Evolutionary conservation across 176 grass and related monocot species (phyloP).

Genomic region (Chloris gayana): DNA sequence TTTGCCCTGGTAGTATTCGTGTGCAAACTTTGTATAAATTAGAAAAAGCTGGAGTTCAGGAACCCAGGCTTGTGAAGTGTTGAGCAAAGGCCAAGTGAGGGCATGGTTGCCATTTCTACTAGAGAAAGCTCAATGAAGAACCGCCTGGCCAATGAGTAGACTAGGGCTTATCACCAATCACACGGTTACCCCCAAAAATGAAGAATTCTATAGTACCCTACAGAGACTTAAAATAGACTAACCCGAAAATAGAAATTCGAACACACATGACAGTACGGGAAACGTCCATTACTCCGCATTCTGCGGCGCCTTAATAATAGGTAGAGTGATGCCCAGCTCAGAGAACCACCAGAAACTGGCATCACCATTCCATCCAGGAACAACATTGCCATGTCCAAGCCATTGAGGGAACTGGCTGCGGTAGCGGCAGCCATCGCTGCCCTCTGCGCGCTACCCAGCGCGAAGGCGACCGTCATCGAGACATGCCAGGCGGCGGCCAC

Average conservation of each 20-base stretch:
- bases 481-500: conserved; percentile 25
- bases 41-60: too few relatives aligned
- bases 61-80: too few relatives aligned
- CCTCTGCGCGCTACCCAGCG: neutral
- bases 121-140: too few relatives aligned
- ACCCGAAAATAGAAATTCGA: conserved; percentile 22
- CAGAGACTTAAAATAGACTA: conserved; percentile 3
- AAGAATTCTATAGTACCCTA: too few relatives aligned
- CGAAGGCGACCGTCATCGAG: neutral
- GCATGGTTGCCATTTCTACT: too few relatives aligned
- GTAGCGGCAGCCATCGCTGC: neutral
- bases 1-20: too few relatives aligned
- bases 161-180: too few relatives aligned
- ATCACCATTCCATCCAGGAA: neutral
- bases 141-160: too few relatives aligned
- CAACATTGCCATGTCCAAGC: neutral
- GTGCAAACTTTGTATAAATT: too few relatives aligned
- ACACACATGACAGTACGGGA: too few relatives aligned
- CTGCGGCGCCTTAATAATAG: neutral
- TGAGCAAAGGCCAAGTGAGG: too few relatives aligned
- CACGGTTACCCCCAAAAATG: too few relatives aligned
- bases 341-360: neutral
- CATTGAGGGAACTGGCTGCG: neutral
- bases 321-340: neutral
- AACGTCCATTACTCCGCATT: neutral